These are phyloP conservation scores for Dictyostelium discoideum DNA, from an alignment of 78 protist genomes.

Conservation along the genomic window DNA sequence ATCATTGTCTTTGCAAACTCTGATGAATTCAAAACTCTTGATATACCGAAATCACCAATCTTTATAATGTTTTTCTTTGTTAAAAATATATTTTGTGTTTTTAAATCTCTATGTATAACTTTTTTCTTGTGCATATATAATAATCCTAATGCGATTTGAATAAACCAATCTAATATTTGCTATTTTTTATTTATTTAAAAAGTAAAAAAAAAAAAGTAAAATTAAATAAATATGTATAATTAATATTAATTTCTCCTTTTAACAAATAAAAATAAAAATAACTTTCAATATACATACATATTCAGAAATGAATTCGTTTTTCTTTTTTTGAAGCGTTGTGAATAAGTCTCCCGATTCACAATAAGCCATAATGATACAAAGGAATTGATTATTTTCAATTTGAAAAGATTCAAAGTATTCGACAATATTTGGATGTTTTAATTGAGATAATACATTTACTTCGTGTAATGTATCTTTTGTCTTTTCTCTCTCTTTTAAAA, in stretches of 20 bases:
- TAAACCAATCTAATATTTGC: conserved; percentile 82
- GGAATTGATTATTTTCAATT: conserved; percentile 36
- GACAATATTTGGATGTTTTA: conserved; percentile 77
- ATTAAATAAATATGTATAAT: too few relatives aligned
- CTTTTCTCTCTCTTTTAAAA: conserved; percentile 29
- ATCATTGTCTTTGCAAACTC: conserved; percentile 68
- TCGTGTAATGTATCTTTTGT: conserved; percentile 44
- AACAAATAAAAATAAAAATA: too few relatives aligned
- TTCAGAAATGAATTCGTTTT: conserved; percentile 23
- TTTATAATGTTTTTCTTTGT: conserved; percentile 52
- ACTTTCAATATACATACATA: too few relatives aligned
- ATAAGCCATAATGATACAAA: conserved; percentile 80
- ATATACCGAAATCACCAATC: conserved; percentile 79
- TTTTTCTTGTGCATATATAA: conserved; percentile 56
- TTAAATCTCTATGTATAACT: conserved; percentile 76
- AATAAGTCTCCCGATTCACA: conserved; percentile 79
- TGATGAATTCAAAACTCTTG: conserved; percentile 3
- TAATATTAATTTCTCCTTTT: neutral
- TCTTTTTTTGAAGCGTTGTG: conserved; percentile 10
- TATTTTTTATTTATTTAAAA: neutral
- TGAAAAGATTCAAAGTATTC: conserved; percentile 73
- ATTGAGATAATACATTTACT: conserved; percentile 40
- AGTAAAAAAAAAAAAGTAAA: neutral
- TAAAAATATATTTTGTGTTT: conserved; percentile 77
- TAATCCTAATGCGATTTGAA: conserved; percentile 62